Conservation (phyloP, 108 stramenopile genomes). For the Parietichytrium sp. region DNA sequence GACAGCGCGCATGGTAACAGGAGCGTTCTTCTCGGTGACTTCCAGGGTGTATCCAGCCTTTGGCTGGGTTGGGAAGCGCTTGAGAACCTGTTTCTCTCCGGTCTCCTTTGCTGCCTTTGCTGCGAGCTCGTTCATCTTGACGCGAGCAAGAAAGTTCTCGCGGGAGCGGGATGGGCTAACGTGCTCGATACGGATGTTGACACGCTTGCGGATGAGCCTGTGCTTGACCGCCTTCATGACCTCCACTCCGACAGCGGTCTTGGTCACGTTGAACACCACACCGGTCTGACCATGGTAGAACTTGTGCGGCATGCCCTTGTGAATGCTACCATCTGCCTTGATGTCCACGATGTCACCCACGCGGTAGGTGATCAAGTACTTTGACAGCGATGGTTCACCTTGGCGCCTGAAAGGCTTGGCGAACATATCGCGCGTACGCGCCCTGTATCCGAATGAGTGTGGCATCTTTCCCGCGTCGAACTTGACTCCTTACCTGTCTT, state of each 20-base stretch:
- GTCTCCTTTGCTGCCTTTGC: slow-evolving; percentile 55
- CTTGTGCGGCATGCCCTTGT: slow-evolving; percentile 99
- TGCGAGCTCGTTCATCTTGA: slow-evolving; percentile 57
- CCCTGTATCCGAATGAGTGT: slow-evolving; percentile 91
- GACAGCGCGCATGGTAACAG: slow-evolving; percentile 54
- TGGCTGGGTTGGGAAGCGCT: slow-evolving; percentile 88
- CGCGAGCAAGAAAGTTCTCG: slow-evolving; percentile 77
- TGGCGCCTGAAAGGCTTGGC: slow-evolving; percentile 90
- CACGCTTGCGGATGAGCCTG: slow-evolving; percentile 94
- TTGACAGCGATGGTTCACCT: slow-evolving; percentile 79
- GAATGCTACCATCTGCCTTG: slow-evolving; percentile 91
- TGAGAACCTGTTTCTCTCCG: slow-evolving; percentile 59
- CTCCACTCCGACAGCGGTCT: slow-evolving; percentile 89
- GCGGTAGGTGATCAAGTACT: slow-evolving; percentile 83
- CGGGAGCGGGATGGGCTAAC: slow-evolving; percentile 90
- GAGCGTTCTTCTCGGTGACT: slow-evolving; percentile 43
- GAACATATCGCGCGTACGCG: slow-evolving; percentile 99
- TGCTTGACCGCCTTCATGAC: slow-evolving; percentile 98
- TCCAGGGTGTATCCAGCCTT: slow-evolving; percentile 86
- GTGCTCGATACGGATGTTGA: slow-evolving; percentile 98
- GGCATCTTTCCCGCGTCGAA: slow-evolving; percentile 84
- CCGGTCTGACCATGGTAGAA: slow-evolving; percentile 99
- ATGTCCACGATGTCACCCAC: slow-evolving; percentile 99
- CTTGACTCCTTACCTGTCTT: too few relatives aligned
- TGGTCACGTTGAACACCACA: slow-evolving; percentile 97